Percentiles rank a stretch among this genome's conserved stretches.
phyloP scores from a whole-genome alignment of 805 yeast genomes.

The Alloascoidea hylecoeti region DNA sequence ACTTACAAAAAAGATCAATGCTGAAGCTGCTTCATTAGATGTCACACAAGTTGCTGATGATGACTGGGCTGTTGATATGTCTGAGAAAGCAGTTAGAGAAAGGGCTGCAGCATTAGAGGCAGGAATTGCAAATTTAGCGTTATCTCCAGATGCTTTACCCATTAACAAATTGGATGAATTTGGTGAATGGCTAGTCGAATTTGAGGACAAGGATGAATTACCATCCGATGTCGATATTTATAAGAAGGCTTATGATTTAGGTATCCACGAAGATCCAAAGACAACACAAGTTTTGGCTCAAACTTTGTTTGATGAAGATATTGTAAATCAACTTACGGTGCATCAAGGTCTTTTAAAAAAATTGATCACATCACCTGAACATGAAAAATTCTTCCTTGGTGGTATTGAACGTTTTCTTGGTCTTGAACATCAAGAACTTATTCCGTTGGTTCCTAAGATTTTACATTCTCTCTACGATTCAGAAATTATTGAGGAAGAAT shows the following conservation, averaged over 20 bases:
- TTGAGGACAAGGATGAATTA: conserved; percentile 40
- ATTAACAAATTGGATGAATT: conserved; percentile 46
- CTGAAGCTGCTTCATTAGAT: conserved; percentile 64
- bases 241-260: conserved; percentile 75
- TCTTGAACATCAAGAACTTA: conserved; percentile 56
- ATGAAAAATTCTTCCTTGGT: conserved; percentile 84
- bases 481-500: conserved; percentile 78
- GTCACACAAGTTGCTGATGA: conserved; percentile 68
- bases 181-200: conserved; percentile 74
- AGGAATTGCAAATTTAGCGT: conserved; percentile 23
- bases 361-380: conserved; percentile 45
- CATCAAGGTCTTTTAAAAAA: conserved; percentile 80
- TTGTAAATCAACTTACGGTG: conserved; percentile 53
- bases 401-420: conserved; percentile 94
- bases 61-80: conserved; percentile 96
- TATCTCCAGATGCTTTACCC: conserved; percentile 10
- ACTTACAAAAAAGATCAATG: conserved; percentile 64
- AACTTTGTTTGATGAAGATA: conserved; percentile 66
- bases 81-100: conserved; percentile 88
- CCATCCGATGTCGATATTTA: conserved; percentile 85
- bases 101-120: conserved; percentile 84
- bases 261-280: conserved; percentile 54
- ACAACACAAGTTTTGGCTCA: conserved; percentile 90
- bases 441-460: conserved; percentile 67
- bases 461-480: conserved; percentile 69